These are phyloP conservation scores for Leccinellum luteum DNA, from an alignment of 768 basidiomycete genomes.

Conservation along the genomic window DNA sequence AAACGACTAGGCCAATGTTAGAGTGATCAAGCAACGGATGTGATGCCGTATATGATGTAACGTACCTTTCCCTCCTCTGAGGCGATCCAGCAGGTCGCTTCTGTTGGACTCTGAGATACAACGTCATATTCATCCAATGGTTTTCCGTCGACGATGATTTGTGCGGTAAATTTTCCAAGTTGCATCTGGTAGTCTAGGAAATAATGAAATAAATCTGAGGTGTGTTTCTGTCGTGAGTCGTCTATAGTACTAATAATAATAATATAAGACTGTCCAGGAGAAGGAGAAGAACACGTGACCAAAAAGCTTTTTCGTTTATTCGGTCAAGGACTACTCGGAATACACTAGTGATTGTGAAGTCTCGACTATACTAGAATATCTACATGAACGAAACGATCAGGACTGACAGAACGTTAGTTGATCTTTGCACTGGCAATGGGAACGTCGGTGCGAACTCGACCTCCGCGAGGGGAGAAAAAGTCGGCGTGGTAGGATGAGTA, in stretches of 20 bases:
- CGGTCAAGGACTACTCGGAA: conserved; percentile 39
- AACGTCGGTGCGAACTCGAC: too few relatives aligned
- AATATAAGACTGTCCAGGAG: too few relatives aligned
- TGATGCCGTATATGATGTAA: background rate
- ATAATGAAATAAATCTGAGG: too few relatives aligned
- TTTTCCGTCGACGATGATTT: background rate
- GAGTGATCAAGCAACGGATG: background rate
- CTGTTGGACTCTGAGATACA: background rate
- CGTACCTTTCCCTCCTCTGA: background rate
- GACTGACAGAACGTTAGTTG: too few relatives aligned
- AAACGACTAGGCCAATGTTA: background rate
- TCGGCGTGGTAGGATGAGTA: too few relatives aligned
- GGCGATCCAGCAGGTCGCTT: background rate
- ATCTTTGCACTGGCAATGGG: too few relatives aligned
- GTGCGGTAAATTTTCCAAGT: background rate
- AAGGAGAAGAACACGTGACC: conserved; percentile 56
- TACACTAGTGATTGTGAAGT: conserved; percentile 49
- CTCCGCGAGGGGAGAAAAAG: too few relatives aligned
- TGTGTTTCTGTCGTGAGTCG: too few relatives aligned
- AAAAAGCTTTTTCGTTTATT: conserved; percentile 46
- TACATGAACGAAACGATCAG: too few relatives aligned
- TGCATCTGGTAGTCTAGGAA: too few relatives aligned
- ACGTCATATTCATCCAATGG: background rate
- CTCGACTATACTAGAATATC: conserved; percentile 31
- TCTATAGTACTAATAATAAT: too few relatives aligned